Evolutionary conservation across 345 rosid species (phyloP), one percentile per base, ranked within the genome.

Genomic region (Orychophragmus violaceus): DNA sequence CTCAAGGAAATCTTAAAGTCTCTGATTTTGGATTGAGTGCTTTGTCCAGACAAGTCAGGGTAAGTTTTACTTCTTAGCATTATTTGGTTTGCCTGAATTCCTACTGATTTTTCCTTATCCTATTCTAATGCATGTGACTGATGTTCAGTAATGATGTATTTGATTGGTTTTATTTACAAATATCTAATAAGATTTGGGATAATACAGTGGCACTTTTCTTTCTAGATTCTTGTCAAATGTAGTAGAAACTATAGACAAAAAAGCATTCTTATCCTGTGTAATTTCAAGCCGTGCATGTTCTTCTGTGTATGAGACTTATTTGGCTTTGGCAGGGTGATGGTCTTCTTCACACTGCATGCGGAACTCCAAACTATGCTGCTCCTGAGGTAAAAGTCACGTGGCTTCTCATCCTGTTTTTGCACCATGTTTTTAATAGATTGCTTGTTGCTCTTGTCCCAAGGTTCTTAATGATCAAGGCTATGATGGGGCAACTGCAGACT

Each of bases 281-380:
- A 23, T 8, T 46, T 13, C n/a, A 35, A 64, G 39, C 29, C 21
- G 22, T 63, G 22, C 16, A 16, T 63, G 57, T 50, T 64, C 35
- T 14, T 50, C 23, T 23, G 48, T 50, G 48, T 50, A 49, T 36
- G 11, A 21, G 53, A 22, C 22, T 57, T 72, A 17, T 51, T 42
- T 73, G 41, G 55, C 37, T 60, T 69, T 66, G 61, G 18, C 63
- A 94, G 99, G 99, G 83, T 8, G 99, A 94, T 79, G 99, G 97
- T 44, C 80, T 94, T 59, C 99, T 94, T 78, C 97, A 94, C 78
- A 90, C 99, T 59, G 90, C 99, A n/a, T 94, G 99, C 56, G 99
- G 99, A 67, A 94, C 99, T 3, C 99, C 99, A 74, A 94, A 94
- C 69, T 94, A 94, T 81, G 99, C 92, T 78, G 97, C 99, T 68